Conservation (phyloP, 345 rosid species). For the Pistacia vera region DNA sequence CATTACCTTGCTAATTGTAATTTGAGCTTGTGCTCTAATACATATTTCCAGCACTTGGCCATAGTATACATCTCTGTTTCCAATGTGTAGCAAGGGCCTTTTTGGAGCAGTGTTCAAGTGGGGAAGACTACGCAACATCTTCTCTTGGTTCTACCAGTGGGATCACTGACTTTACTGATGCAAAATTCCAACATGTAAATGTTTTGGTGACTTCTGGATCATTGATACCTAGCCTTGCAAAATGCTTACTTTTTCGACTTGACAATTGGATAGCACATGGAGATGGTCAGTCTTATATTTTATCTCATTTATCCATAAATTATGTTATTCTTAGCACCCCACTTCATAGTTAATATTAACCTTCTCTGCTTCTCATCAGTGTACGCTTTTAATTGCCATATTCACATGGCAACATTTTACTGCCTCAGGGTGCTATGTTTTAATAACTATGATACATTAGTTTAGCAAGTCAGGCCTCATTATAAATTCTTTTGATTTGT, state of each 20-base stretch:
- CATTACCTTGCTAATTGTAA: background rate
- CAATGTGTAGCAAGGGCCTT: constrained; percentile 61
- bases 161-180: constrained; percentile 21
- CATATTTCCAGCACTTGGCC: constrained; percentile 15
- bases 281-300: constrained; percentile 54
- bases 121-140: constrained; percentile 38
- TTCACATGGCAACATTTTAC: background rate
- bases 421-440: background rate
- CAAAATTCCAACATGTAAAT: constrained; percentile 47
- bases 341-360: background rate
- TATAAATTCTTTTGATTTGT: background rate
- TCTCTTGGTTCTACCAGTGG: constrained; percentile 20
- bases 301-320: background rate
- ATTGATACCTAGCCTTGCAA: constrained; percentile 85
- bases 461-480: background rate
- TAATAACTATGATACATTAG: background rate
- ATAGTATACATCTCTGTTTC: constrained; percentile 22
- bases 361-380: background rate
- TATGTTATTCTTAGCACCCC: background rate
- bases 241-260: constrained; percentile 80
- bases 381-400: background rate
- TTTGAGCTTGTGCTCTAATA: background rate
- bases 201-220: constrained; percentile 88
- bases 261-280: constrained; percentile 53
- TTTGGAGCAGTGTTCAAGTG: constrained; percentile 69